Evolutionary conservation across 331 rosid species (phyloP), one percentile per base, ranked within the genome.

Genomic region (Rosa hybrid): DNA sequence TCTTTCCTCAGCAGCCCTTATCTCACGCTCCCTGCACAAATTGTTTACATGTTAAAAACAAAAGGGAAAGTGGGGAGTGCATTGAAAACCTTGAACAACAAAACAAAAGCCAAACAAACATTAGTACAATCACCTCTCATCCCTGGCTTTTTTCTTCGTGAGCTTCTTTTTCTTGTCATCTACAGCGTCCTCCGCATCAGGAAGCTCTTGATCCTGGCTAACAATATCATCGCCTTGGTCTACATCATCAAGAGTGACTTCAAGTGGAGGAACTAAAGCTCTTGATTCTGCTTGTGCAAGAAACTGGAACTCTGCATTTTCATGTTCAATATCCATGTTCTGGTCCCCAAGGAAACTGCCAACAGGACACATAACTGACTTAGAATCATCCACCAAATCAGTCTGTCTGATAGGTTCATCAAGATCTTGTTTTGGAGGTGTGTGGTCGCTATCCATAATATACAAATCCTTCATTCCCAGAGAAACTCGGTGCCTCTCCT

Each of bases 391-490:
- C 65, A 12, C 21, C 10, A 34, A 30, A 74, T 18, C 73, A 67
- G 70, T 70, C 46, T 74, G 89, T 74, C 53, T 78, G 62, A 50
- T 41, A 76, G 63, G 80, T 68, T 85, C 90, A 67, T 86, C 86
- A 50, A 85, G 76, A 68, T 72, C 89, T 80, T 89, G 85, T 68
- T 83, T 81, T n/a, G 74, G 60, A 54, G 81, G 69, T 49, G 38
- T 81, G 76, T 86, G 81, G 79, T 80, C 80, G 54, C 67, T 45
- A 50, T 85, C 90, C 25, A 46, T 54, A 75, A 85, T 49, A 81
- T 90, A 89, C 21, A 91, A 84, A 74, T 84, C 83, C 84, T 93
- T 96, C 99, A 96, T 90, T 86, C 99, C 99, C 42, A 96, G 90
- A 82, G 99, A 90, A 78, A 96, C 53, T 68, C 99, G 84, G 4